A percentile compares a stretch with the other conserved stretches of the same genome.
Conservation (phyloP, 164 flowering plant species). For the Umbilicus rupestris region DNA sequence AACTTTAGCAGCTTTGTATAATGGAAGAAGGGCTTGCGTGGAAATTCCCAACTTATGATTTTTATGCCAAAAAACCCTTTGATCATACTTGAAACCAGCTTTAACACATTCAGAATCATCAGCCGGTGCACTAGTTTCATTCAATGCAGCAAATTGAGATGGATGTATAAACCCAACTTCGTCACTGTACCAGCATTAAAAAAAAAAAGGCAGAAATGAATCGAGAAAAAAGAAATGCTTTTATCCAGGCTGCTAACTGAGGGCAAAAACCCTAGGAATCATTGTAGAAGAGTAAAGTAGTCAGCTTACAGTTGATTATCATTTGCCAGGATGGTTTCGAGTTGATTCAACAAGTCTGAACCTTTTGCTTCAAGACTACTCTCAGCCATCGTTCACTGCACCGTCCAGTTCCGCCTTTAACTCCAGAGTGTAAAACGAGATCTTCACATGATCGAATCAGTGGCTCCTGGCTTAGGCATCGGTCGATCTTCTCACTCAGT, state of each 20-base stretch:
- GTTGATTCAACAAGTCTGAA: constrained; percentile 31
- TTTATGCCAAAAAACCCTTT: constrained; percentile 45
- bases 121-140: constrained; percentile 15
- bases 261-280: not conserved
- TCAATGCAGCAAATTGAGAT: constrained; percentile 49
- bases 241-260: not conserved
- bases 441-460: not conserved
- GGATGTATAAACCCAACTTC: constrained; percentile 90
- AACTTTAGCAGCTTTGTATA: constrained; percentile 49
- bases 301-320: constrained; percentile 56
- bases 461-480: not conserved
- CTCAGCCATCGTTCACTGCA: not conserved
- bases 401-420: not conserved
- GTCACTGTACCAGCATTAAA: constrained; percentile 36
- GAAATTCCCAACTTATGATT: constrained; percentile 88
- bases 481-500: too few species aligned
- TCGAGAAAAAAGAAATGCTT: not conserved
- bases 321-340: constrained; percentile 42
- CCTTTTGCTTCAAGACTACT: constrained; percentile 14
- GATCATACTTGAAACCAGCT: constrained; percentile 8
- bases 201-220: not conserved
- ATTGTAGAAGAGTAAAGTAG: not conserved
- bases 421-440: not conserved
- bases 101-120: constrained; percentile 10
- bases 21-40: constrained; percentile 32